phyloP scores from a whole-genome alignment of 2,329 filamentous ascomycete species.

The Alternaria brassicicola region DNA sequence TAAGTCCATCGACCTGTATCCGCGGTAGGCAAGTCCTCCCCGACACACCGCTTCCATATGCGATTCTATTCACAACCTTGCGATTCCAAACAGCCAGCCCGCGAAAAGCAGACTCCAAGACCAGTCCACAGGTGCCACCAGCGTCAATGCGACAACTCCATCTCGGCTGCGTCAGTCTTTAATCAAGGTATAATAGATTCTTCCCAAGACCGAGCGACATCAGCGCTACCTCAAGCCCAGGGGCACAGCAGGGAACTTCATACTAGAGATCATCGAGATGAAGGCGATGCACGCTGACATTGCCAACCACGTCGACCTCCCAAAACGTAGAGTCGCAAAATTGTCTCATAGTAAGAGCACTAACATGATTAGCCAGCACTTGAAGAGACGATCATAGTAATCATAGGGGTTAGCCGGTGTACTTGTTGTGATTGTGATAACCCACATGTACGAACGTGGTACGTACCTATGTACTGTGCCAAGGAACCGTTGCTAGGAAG shows the following conservation, averaged over 20 bases:
- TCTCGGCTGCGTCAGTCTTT: neutral
- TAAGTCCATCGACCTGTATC: neutral
- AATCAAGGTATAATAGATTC: neutral
- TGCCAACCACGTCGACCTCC: neutral
- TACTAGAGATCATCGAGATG: neutral
- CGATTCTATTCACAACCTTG: neutral
- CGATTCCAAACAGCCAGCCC: neutral
- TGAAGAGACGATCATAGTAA: neutral
- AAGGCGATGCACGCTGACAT: neutral
- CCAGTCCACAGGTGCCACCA: neutral
- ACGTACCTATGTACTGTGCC: neutral
- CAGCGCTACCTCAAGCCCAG: neutral
- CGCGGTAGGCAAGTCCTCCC: neutral
- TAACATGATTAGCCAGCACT: neutral
- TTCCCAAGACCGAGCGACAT: neutral
- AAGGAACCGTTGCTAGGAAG: neutral
- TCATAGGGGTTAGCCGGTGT: neutral
- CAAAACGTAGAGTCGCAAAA: neutral
- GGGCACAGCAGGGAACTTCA: neutral
- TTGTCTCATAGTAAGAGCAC: no score
- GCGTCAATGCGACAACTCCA: neutral
- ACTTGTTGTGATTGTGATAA: neutral
- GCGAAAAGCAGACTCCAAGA: neutral
- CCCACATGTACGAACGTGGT: neutral
- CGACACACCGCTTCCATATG: neutral